Conservation (phyloP, 371 early-diverging fungal species). For the Mortierella polycephala region DNA sequence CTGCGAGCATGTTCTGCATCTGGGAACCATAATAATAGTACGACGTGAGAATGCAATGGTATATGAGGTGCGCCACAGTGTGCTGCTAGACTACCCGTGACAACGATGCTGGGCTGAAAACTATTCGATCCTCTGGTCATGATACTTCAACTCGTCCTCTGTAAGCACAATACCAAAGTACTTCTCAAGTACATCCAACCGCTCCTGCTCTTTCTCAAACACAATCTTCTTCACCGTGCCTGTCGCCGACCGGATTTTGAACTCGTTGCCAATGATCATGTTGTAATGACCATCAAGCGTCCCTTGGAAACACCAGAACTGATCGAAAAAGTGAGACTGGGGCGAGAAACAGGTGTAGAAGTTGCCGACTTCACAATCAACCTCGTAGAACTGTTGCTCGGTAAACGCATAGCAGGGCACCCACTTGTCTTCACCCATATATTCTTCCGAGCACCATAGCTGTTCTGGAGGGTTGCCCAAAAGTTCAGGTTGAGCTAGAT, state of each 20-base stretch:
- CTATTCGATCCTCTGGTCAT: constrained; percentile 29
- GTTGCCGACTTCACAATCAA: constrained; percentile 19
- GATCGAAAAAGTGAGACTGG: not conserved
- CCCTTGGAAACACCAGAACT: constrained; percentile 24
- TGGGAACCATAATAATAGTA: too few relatives aligned
- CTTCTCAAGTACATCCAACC: constrained; percentile 18
- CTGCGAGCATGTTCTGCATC: too few relatives aligned
- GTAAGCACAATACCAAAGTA: constrained; percentile 37
- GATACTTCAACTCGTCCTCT: constrained; percentile 26
- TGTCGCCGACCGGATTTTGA: constrained; percentile 13
- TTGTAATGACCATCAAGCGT: constrained; percentile 21
- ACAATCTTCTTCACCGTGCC: constrained; percentile 9
- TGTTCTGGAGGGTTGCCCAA: constrained; percentile 12
- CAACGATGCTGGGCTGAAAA: too few relatives aligned
- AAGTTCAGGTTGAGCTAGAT: constrained; percentile 6
- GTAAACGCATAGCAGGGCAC: constrained; percentile 20
- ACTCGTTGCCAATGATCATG: not conserved
- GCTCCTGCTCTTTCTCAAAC: constrained; percentile 22
- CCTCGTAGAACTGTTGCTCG: constrained; percentile 23
- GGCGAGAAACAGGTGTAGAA: constrained; percentile 16
- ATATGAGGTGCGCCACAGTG: not conserved
- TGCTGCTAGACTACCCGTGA: too few relatives aligned
- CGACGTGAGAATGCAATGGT: not conserved
- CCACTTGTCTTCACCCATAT: constrained; percentile 23
- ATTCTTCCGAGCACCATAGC: constrained; percentile 24